These are phyloP conservation scores for Magnolia kwangsiensis DNA, from an alignment of 164 flowering plant species.

Conservation along the genomic window DNA sequence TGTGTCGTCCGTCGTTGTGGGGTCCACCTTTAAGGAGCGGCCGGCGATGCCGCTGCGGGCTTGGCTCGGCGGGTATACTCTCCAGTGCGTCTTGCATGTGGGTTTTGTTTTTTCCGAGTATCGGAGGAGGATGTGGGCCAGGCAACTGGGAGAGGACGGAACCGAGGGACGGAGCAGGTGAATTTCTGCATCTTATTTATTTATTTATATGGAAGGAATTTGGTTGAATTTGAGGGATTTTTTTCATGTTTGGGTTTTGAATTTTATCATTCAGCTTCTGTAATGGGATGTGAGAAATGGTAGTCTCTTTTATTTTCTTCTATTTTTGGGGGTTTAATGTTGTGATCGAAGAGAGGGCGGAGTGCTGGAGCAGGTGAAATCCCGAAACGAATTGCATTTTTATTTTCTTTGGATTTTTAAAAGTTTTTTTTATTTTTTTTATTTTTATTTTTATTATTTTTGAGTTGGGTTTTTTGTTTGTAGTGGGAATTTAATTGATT, in stretches of 20 bases:
- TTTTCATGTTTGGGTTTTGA: neutral
- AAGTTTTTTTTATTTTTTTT: too few relatives aligned
- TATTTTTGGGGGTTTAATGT: neutral
- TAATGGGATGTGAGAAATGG: neutral
- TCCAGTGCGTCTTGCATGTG: conserved; percentile 63
- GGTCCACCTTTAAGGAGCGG: conserved; percentile 33
- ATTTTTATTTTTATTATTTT: neutral
- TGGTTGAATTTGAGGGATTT: neutral
- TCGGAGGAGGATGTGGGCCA: conserved; percentile 21
- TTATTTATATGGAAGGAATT: neutral
- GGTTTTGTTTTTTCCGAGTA: conserved; percentile 45
- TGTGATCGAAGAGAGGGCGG: neutral
- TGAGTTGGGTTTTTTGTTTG: neutral
- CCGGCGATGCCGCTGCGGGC: conserved; percentile 62
- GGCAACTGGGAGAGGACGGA: conserved; percentile 10
- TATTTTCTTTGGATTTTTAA: neutral
- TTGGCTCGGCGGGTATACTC: conserved; percentile 65
- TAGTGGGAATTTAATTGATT: neutral
- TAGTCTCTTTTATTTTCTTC: neutral
- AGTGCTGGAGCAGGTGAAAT: neutral
- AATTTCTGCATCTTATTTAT: neutral
- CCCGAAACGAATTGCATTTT: neutral
- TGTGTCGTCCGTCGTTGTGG: conserved; percentile 40
- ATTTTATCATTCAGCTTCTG: neutral
- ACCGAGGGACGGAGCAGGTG: conserved; percentile 26